A percentile compares a stretch with the other conserved stretches of the same genome.
Evolutionary conservation across 2,329 filamentous ascomycete species (phyloP).

Genomic region (Botrytis cinerea): DNA sequence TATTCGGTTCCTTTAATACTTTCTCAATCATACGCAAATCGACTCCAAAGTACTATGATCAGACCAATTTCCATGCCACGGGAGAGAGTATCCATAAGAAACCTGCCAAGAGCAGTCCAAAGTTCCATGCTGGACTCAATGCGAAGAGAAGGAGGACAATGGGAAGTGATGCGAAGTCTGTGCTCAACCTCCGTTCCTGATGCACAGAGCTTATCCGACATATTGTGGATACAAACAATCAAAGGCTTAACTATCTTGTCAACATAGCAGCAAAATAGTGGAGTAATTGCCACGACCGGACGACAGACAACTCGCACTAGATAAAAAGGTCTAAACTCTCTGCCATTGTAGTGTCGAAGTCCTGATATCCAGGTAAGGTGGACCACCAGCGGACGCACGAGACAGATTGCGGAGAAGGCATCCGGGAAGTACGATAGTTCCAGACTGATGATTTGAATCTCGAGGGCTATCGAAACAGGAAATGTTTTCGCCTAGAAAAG

Average conservation of each 20-base stretch:
- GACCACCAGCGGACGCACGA: neutral
- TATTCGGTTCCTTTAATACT: constrained; percentile 37
- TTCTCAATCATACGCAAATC: constrained; percentile 17
- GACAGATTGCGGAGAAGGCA: constrained; percentile 16
- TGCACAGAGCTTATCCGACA: constrained; percentile 6
- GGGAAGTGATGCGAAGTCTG: constrained; percentile 12
- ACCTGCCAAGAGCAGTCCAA: constrained; percentile 28
- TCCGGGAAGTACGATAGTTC: neutral
- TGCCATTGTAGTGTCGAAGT: neutral
- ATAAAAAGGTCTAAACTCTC: neutral
- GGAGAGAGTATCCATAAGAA: constrained; percentile 5
- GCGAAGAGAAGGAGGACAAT: constrained; percentile 10
- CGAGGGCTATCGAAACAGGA: constrained; percentile 12
- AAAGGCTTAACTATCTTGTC: neutral
- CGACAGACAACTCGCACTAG: neutral
- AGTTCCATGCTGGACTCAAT: constrained; percentile 20
- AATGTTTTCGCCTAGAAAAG: constrained; percentile 19
- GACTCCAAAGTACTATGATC: neutral
- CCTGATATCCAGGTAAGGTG: neutral
- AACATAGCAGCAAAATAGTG: neutral
- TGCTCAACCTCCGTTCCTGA: neutral
- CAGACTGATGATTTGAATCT: neutral
- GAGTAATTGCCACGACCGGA: constrained; percentile 10
- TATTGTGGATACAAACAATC: constrained; percentile 16
- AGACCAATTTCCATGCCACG: neutral